Base-by-base conservation (phyloP, 2,329 filamentous ascomycete genomes). In the Phoma sp. region DNA sequence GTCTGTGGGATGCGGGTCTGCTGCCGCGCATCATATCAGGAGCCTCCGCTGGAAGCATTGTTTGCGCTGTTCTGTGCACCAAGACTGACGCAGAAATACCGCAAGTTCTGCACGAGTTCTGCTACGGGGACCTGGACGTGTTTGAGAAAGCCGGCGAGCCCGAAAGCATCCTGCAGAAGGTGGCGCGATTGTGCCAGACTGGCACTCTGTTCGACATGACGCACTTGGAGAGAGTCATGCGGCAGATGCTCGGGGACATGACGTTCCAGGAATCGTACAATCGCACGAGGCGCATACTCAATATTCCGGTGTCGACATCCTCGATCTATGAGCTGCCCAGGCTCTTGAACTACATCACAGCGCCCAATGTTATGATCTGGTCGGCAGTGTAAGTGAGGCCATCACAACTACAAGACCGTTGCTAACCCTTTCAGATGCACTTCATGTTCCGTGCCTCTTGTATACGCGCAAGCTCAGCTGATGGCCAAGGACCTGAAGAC, bases 251-350 rank as follows among this genome's bases (percentile, higher is more conserved):
- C 7, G 92, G 92, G 33, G 91, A 97, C 66, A 88, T 96, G 67
- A 98, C 94, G 0, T 98, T 98, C 65, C 91, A 94, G 69, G 94
- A 98, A 76, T 92, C 92, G 0, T 97, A 97, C 78, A 96, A 96
- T 71, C 88, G 92, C n/a, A 96, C 93, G 0, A 85, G 92, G 25
- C 85, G 92, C 55, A 93, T 97, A 58, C 85, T 96, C 69, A 98
- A 97, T 73, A 96, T 98, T 33, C 93, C 91, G 55, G 93, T 98
- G 6, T 96, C 93, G 0, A 92, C 90, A 2, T 90, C 91, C 1
- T 91, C 90, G 15, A 84, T 94, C 50, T 95, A 96, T 73, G 93
- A 97, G 71, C 81, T 96, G 15, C 94, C 93, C 0, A 82, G 91
- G 33, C 80, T 98, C 0, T 82, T 98, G 64, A 98, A 98, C 74